These are phyloP conservation scores for Leucaena leucocephala DNA, from an alignment of 306 rosid species.

Conservation along the genomic window DNA sequence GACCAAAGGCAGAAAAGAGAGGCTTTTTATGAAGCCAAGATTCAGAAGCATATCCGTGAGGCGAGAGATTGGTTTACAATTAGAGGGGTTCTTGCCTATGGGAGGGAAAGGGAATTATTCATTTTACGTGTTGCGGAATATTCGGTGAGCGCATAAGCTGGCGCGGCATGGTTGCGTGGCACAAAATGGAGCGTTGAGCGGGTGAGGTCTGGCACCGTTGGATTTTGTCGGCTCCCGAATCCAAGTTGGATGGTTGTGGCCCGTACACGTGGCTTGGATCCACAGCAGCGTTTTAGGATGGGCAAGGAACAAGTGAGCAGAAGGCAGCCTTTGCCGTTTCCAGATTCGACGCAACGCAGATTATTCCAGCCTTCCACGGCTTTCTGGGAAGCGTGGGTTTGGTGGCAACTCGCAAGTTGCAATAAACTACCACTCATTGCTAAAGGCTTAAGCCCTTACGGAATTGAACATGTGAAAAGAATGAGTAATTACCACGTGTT, in stretches of 20 bases:
- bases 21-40: neutral
- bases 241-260: neutral
- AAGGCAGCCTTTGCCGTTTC: neutral
- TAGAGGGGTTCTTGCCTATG: neutral
- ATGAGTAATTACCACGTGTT: neutral
- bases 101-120: slow-evolving; percentile 35
- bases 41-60: neutral
- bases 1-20: neutral
- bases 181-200: neutral
- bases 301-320: neutral
- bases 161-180: slow-evolving; percentile 41
- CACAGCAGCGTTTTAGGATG: too few relatives aligned
- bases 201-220: neutral
- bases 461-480: neutral
- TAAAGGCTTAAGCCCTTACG: neutral
- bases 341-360: neutral
- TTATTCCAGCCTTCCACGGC: neutral
- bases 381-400: neutral
- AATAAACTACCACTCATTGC: neutral
- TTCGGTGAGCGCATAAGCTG: slow-evolving; percentile 34
- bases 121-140: slow-evolving; percentile 48
- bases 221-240: slow-evolving; percentile 16
- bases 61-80: neutral
- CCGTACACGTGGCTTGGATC: slow-evolving; percentile 5
- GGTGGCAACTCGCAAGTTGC: neutral